Evolutionary conservation across 179 eudicot species (phyloP).

Genomic region (Sideroxylon spinosum): DNA sequence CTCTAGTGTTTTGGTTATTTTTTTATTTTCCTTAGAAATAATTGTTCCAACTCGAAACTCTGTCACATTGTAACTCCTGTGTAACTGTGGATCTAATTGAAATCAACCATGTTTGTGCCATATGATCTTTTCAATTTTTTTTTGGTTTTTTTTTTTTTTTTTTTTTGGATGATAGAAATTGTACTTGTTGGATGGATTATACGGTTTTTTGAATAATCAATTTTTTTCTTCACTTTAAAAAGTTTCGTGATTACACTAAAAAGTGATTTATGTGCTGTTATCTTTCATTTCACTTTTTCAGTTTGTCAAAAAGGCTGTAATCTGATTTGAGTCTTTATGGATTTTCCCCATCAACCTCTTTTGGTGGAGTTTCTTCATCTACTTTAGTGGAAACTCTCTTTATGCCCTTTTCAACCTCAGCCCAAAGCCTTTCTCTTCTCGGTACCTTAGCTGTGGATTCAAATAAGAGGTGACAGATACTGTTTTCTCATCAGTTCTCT

Average conservation of each 20-base stretch:
- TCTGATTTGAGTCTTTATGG: slow-evolving; percentile 5
- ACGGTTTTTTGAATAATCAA: too few species aligned
- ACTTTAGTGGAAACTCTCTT: slow-evolving; percentile 18
- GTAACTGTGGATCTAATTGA: slow-evolving; percentile 27
- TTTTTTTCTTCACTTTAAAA: background rate
- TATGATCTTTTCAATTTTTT: slow-evolving; percentile 4
- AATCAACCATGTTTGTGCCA: slow-evolving; percentile 14
- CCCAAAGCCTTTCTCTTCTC: background rate
- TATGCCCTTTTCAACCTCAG: slow-evolving; percentile 11
- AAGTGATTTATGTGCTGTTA: slow-evolving; percentile 22
- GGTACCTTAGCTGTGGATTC: background rate
- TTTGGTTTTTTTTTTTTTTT: background rate
- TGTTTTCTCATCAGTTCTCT: slow-evolving; percentile 12
- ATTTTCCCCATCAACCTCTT: slow-evolving; percentile 9
- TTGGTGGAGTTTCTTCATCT: slow-evolving; percentile 12
- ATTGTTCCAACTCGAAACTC: slow-evolving; percentile 2
- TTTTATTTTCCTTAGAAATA: slow-evolving; percentile 5
- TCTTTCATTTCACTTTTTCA: slow-evolving; percentile 21
- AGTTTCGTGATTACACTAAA: background rate
- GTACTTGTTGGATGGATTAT: slow-evolving; percentile 1
- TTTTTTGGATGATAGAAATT: background rate
- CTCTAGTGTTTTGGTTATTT: background rate
- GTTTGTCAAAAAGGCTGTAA: slow-evolving; percentile 25
- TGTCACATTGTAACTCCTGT: slow-evolving; percentile 12
- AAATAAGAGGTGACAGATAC: slow-evolving; percentile 4